Evolutionary conservation across 2,329 filamentous ascomycete genomes (phyloP), one percentile per base, ranked within the genome.

Genomic region (Microdochium trichocladiopsis): DNA sequence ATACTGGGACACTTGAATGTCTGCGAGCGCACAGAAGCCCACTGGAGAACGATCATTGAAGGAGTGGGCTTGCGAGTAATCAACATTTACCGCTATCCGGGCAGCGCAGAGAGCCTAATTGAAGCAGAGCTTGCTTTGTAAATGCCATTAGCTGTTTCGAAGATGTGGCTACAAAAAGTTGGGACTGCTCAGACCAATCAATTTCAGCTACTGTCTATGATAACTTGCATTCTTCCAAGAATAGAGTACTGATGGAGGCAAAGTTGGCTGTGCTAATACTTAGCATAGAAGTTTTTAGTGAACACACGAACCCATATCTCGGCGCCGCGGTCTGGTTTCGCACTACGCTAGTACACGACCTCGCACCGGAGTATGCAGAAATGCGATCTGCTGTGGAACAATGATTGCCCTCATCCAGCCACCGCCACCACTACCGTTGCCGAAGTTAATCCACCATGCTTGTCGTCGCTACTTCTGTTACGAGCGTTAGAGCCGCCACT

Each of bases 101-200:
- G 58, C 47, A 56, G 55, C 2, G 55, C 58, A 1, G 61, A 64
- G 52, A 63, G 61, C 28, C 22, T 63, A 2, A 59, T 64, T n/a
- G 61, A 64, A 41, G 57, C 58, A 1, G 60, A 60, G 24, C 21
- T 60, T n/a, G 52, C 54, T 25, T 58, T 48, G 23, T 16, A 18
- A 11, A n/a, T 45, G n/a, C n/a, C n/a, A n/a, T n/a, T n/a, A n/a
- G n/a, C n/a, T n/a, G n/a, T n/a, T n/a, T n/a, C n/a, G n/a, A n/a
- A n/a, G n/a, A n/a, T n/a, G n/a, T n/a, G n/a, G n/a, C n/a, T n/a
- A n/a, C n/a, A n/a, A n/a, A n/a, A n/a, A n/a, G n/a, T n/a, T n/a
- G n/a, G n/a, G n/a, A n/a, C n/a, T n/a, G n/a, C n/a, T n/a, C n/a
- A n/a, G n/a, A n/a, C n/a, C n/a, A n/a, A n/a, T n/a, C n/a, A n/a